Conservation (phyloP, 441 rosid genomes). For the Eugenia klotzschiana region DNA sequence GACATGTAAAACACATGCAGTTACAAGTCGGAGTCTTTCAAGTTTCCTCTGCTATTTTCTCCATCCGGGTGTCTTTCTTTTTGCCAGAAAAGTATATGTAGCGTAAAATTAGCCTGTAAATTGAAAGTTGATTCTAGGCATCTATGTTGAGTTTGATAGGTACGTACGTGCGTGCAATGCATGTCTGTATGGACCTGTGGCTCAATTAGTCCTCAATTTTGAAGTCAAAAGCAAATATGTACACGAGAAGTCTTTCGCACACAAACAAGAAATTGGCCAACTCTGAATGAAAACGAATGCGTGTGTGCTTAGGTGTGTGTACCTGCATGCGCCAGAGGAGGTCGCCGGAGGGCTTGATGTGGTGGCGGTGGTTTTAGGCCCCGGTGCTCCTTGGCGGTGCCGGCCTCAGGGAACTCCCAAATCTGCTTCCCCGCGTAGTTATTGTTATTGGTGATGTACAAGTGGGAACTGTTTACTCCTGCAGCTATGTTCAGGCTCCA, state of each 20-base stretch:
- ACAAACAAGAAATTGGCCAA: not conserved
- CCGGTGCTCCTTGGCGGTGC: conserved; percentile 28
- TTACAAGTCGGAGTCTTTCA: too few relatives aligned
- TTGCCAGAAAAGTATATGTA: too few relatives aligned
- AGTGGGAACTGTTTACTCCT: conserved; percentile 26
- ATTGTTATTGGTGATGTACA: conserved; percentile 29
- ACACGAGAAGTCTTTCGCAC: not conserved
- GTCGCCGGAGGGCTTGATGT: conserved; percentile 32
- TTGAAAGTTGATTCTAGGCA: too few relatives aligned
- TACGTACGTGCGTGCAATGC: not conserved
- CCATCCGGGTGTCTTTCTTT: too few relatives aligned
- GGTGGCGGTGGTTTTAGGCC: conserved; percentile 20
- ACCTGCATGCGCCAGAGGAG: conserved; percentile 56
- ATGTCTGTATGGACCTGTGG: not conserved
- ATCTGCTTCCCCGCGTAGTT: conserved; percentile 38
- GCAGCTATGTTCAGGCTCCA: conserved; percentile 44
- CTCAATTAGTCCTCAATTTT: not conserved
- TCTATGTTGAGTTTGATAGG: not conserved
- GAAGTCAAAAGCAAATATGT: not conserved
- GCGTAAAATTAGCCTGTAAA: too few relatives aligned
- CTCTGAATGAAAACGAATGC: not conserved
- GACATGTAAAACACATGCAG: too few relatives aligned
- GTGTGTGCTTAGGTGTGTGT: too few relatives aligned
- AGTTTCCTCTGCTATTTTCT: too few relatives aligned
- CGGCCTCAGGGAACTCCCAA: conserved; percentile 38